These are phyloP conservation scores for Microbotryum intermedium DNA, from an alignment of 1,284 basidiomycete species.

Conservation along the genomic window DNA sequence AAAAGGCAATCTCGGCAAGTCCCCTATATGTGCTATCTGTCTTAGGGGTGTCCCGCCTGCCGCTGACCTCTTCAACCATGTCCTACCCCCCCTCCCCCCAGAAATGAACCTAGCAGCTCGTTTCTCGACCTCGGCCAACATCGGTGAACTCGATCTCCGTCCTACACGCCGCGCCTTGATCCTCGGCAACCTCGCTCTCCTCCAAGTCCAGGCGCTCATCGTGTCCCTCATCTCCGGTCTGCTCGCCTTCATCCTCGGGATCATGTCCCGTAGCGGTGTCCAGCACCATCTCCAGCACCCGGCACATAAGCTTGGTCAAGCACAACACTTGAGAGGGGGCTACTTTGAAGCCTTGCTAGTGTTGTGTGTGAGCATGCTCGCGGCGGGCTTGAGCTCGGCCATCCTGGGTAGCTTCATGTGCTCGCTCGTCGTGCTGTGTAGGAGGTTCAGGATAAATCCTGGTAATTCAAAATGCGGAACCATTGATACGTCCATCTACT, in stretches of 20 bases:
- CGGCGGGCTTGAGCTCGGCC: constrained; percentile 69
- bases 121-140: constrained; percentile 51
- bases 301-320: constrained; percentile 10
- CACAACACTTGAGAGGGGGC: constrained; percentile 35
- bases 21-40: background rate
- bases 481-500: background rate
- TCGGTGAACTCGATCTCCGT: constrained; percentile 77
- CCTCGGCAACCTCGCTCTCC: constrained; percentile 70
- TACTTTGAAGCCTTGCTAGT: constrained; percentile 64
- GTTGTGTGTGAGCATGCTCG: constrained; percentile 77
- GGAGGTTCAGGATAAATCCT: constrained; percentile 69
- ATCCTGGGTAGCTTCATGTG: constrained; percentile 91
- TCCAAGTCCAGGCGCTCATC: constrained; percentile 87
- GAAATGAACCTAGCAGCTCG: constrained; percentile 69
- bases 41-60: background rate
- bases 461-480: constrained; percentile 46
- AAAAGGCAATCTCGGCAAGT: constrained; percentile 64
- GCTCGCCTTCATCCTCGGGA: constrained; percentile 52
- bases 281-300: constrained; percentile 37
- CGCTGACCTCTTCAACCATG: background rate
- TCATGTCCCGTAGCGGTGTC: constrained; percentile 29
- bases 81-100: constrained; percentile 40
- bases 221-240: constrained; percentile 80
- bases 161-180: constrained; percentile 59
- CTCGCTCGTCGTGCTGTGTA: constrained; percentile 67